A percentile compares a stretch with the other conserved stretches of the same genome.
Conservation (phyloP, 106 monocot genomes). For the Allium cepa region DNA sequence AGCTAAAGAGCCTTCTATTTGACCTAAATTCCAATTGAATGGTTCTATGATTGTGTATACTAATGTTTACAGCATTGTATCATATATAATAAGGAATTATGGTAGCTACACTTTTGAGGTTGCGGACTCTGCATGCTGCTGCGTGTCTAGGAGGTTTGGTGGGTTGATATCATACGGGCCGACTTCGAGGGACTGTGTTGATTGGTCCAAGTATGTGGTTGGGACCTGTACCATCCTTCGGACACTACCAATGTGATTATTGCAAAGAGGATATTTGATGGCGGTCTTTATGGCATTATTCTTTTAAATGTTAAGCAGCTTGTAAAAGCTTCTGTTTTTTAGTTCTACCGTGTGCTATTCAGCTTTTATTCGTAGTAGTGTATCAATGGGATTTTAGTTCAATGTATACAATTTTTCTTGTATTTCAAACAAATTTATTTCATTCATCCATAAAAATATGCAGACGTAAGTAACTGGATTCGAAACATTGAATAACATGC, state of each 20-base stretch:
- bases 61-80: slow-evolving; percentile 34
- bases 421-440: no score
- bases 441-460: no score
- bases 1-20: slow-evolving; percentile 35
- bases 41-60: no score
- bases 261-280: slow-evolving; percentile 35
- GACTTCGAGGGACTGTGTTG: no score
- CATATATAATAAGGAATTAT: slow-evolving; percentile 47
- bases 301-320: slow-evolving; percentile 52
- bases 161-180: no score
- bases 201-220: slow-evolving; percentile 64
- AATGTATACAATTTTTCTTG: no score
- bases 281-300: slow-evolving; percentile 20
- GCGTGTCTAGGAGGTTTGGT: no score
- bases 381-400: no score
- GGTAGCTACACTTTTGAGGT: slow-evolving; percentile 36
- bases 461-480: no score
- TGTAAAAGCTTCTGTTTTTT: slow-evolving; percentile 7
- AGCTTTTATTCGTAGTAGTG: no score
- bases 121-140: no score
- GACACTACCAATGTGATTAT: slow-evolving; percentile 51
- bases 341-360: neutral
- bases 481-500: no score
- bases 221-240: slow-evolving; percentile 75
- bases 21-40: slow-evolving; percentile 38